Evolutionary conservation across 2,329 filamentous ascomycete species (phyloP).

Genomic region (Tolypocladium ovalisporum): DNA sequence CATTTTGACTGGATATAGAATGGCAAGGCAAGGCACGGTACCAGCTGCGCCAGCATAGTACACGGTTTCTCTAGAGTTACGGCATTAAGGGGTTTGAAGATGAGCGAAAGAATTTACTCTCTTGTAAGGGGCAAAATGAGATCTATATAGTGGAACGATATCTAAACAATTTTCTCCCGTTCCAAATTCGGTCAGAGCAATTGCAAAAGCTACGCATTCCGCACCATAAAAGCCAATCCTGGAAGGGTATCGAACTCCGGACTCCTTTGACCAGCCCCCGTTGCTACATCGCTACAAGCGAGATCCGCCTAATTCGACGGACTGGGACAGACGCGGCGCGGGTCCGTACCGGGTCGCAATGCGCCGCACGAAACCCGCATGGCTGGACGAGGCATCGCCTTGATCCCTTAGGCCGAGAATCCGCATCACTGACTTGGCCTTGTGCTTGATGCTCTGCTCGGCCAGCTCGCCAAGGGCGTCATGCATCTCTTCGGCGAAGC

Average conservation of each 20-base stretch:
- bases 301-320: background rate
- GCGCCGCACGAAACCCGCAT: background rate
- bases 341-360: background rate
- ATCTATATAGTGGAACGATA: no score
- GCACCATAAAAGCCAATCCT: background rate
- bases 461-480: conserved; percentile 2
- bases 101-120: background rate
- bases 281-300: no score
- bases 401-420: conserved; percentile 1
- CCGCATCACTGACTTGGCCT: conserved; percentile 2
- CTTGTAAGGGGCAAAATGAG: background rate
- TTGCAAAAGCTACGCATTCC: background rate
- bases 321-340: background rate
- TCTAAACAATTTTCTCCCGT: background rate
- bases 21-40: background rate
- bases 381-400: background rate
- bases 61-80: background rate
- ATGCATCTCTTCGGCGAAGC: conserved; percentile 3
- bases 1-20: background rate
- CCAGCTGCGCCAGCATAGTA: background rate
- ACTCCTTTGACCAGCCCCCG: background rate
- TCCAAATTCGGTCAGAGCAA: no score
- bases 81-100: no score
- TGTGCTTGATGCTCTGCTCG: background rate
- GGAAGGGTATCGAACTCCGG: background rate